A percentile compares a stretch with the other conserved stretches of the same genome.
phyloP scores from a whole-genome alignment of 2,329 filamentous ascomycete genomes.

The Pseudogymnoascus verrucosus region DNA sequence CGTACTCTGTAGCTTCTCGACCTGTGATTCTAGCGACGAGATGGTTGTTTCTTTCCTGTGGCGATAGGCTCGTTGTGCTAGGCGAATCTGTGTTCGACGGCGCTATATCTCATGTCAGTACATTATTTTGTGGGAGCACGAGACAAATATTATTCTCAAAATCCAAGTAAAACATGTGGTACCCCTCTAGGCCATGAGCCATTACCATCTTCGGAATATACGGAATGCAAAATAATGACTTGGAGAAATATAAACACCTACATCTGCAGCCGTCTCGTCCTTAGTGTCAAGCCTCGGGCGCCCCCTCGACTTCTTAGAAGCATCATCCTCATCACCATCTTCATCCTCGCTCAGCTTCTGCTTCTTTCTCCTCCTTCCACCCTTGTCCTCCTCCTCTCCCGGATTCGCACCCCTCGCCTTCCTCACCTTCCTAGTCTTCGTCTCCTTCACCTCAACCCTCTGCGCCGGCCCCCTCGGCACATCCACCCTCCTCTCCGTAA shows the following conservation, averaged over 20 bases:
- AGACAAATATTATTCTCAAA: background rate
- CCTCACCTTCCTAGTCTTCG: conserved; percentile 4
- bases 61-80: conserved; percentile 79
- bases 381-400: conserved; percentile 18
- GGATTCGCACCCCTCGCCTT: conserved; percentile 14
- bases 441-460: background rate
- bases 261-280: conserved; percentile 70
- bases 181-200: background rate
- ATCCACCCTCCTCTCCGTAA: background rate
- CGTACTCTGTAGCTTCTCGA: conserved; percentile 58
- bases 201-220: conserved; percentile 3
- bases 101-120: conserved; percentile 41
- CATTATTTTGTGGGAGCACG: background rate
- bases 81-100: conserved; percentile 76
- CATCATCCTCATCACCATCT: conserved; percentile 35
- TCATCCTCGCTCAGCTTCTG: conserved; percentile 27
- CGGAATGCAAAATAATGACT: conserved; percentile 11
- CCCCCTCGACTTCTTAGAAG: conserved; percentile 58
- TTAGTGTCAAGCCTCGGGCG: conserved; percentile 68
- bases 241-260: conserved; percentile 39
- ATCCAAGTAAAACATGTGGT: background rate
- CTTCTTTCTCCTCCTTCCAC: conserved; percentile 26
- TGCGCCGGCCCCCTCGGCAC: background rate
- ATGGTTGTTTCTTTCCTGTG: conserved; percentile 80
- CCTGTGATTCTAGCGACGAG: conserved; percentile 60